These are phyloP conservation scores for Heritiera fomes DNA, from an alignment of 345 rosid genomes.

Conservation along the genomic window DNA sequence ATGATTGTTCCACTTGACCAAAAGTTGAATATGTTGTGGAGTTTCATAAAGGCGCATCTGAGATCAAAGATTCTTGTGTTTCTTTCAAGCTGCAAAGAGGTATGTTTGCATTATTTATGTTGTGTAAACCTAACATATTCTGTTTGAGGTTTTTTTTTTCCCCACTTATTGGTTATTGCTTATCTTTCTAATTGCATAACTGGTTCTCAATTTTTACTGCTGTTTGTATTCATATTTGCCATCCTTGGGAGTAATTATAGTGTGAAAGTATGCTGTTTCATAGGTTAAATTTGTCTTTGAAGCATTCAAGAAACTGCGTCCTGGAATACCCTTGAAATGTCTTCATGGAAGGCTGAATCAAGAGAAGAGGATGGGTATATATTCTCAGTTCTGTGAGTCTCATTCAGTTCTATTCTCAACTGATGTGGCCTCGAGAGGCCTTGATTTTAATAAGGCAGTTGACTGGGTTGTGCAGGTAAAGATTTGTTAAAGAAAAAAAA, in stretches of 20 bases:
- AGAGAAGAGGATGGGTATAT: conserved; percentile 75
- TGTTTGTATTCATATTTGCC: background rate
- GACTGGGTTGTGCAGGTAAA: conserved; percentile 98
- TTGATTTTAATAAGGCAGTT: conserved; percentile 87
- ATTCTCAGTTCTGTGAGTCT: conserved; percentile 75
- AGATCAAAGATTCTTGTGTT: conserved; percentile 82
- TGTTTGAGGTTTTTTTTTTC: background rate
- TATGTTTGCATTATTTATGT: conserved; percentile 29
- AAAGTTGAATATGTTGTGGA: conserved; percentile 90
- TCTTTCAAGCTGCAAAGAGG: conserved; percentile 95
- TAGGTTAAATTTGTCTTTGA: conserved; percentile 93
- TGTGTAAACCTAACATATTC: background rate
- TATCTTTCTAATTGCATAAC: background rate
- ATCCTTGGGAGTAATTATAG: conserved; percentile 11
- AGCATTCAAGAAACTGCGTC: conserved; percentile 91
- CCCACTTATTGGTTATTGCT: background rate
- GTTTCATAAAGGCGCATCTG: conserved; percentile 82
- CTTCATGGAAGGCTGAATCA: conserved; percentile 99
- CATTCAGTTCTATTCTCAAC: conserved; percentile 88
- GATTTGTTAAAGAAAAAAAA: conserved; percentile 1
- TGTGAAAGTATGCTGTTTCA: conserved; percentile 6
- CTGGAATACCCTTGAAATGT: conserved; percentile 91
- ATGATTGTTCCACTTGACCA: conserved; percentile 85
- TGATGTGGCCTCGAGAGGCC: conserved; percentile 95
- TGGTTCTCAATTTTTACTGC: background rate